Conservation (phyloP, 2,329 filamentous ascomycete genomes). For the Myriosclerotinia scirpicola region DNA sequence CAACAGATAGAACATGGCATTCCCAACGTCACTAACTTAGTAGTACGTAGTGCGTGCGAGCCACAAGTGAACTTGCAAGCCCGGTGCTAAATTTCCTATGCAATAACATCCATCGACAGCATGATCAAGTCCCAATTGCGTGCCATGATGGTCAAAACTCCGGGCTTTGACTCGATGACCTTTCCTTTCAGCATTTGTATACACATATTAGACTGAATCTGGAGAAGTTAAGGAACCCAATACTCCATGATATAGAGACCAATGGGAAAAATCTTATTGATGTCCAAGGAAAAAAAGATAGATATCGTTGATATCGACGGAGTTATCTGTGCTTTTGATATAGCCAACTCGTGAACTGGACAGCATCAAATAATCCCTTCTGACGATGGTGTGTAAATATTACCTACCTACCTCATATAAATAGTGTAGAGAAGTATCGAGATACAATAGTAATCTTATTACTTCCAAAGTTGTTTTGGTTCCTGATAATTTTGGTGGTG, state of each 20-base stretch:
- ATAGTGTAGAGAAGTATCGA: not conserved
- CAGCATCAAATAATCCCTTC: too few relatives aligned
- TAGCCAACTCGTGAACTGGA: too few relatives aligned
- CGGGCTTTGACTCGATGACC: not conserved
- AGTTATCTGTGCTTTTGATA: too few relatives aligned
- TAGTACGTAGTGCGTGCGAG: too few relatives aligned
- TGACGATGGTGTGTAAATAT: too few relatives aligned
- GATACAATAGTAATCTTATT: not conserved
- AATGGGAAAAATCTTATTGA: too few relatives aligned
- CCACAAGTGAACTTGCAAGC: not conserved
- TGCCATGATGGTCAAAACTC: not conserved
- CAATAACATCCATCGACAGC: not conserved
- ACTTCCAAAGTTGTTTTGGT: not conserved
- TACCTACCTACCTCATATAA: too few relatives aligned
- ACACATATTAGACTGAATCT: too few relatives aligned
- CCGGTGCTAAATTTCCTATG: not conserved
- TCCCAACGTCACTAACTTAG: not conserved
- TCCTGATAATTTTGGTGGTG: not conserved
- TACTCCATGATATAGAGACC: too few relatives aligned
- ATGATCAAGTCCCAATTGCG: not conserved
- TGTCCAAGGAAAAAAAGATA: too few relatives aligned
- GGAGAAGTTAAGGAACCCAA: not conserved
- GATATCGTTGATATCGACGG: too few relatives aligned
- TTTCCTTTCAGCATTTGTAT: not conserved
- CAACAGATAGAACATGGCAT: not conserved